Base-by-base conservation (phyloP, 257 asterid genomes). In the Agastache rugosa region DNA sequence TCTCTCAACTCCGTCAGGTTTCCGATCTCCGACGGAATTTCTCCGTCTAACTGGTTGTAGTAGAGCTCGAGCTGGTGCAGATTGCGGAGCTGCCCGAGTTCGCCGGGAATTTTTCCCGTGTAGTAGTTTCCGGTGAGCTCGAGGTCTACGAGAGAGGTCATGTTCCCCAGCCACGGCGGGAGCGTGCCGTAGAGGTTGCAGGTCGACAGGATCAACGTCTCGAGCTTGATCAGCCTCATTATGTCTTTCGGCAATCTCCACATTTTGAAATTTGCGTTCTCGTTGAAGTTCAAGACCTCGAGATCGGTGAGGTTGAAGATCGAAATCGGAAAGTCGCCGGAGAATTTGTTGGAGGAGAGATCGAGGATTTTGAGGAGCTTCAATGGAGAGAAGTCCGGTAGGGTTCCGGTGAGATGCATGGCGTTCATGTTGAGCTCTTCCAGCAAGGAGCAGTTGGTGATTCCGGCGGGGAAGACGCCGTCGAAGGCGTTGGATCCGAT, bases 31-130 rank as follows among this genome's bases (percentile, higher is more conserved):
- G 68, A 74, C 0, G 98, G 99, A 1, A 95, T 86, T 73, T 89
- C 90, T 2, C 99, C 99, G 5, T 82, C 87, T 7, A 95, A 83
- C 23, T 53, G 70, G 75, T 95, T 95, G 82, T 90, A 92, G 45
- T 90, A 95, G 17, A 95, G 98, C 87, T 95, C 99, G 58, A 95
- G 92, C 86, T 71, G 85, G 74, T 55, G 76, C 83, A 95, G 81
- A 41, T 90, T 90, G 23, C 34, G 80, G 53, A 95, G 75, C 80
- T 11, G 31, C 8, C 94, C 96, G 5, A 95, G 62, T 50, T 92
- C 96, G 8, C 16, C 77, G 0, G 98, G 99, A 17, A 95, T 56
- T 37, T 53, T 60, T 0, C 99, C 99, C 0, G 50, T 60, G 41
- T 92, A 68, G 39, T 66, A 76, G 67, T 95, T 95, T 0, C 96